Conservation (phyloP, 208 protist species). For the Wallacemonas sp. region DNA sequence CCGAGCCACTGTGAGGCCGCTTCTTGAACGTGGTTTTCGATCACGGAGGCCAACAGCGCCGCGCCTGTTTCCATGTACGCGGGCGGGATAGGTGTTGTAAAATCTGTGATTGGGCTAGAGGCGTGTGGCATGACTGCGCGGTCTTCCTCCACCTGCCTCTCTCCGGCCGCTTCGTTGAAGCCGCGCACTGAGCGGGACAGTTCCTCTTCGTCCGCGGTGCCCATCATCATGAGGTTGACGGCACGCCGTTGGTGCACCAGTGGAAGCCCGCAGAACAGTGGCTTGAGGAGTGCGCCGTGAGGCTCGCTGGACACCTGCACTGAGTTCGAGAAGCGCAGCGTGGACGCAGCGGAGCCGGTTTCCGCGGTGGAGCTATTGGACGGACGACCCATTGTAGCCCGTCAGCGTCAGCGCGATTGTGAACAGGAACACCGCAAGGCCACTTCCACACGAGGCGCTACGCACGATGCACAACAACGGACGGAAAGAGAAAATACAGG, state of each 20-base stretch:
- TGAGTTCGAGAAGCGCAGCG: not conserved
- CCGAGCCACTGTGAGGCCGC: not conserved
- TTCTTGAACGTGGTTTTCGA: not conserved
- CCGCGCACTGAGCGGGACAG: constrained; percentile 4
- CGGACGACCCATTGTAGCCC: not conserved
- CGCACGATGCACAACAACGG: no score
- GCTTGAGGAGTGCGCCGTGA: not conserved
- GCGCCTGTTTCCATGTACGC: constrained; percentile 12
- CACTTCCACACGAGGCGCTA: no score
- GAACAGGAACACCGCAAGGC: no score
- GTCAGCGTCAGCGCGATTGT: no score
- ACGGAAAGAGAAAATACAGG: no score
- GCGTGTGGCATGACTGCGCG: constrained; percentile 12
- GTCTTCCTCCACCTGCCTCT: constrained; percentile 6
- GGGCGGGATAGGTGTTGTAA: constrained; percentile 13
- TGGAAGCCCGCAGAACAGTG: not conserved
- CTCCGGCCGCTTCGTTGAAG: constrained; percentile 3
- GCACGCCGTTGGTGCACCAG: not conserved
- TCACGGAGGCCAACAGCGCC: constrained; percentile 8
- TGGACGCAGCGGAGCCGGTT: not conserved
- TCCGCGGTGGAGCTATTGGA: not conserved
- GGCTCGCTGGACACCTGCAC: not conserved
- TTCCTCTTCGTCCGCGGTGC: constrained; percentile 5
- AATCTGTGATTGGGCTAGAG: constrained; percentile 14
- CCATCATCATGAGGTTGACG: constrained; percentile 12